Conservation (phyloP, 176 grass and related monocot genomes). For the Aegilops longissima region DNA sequence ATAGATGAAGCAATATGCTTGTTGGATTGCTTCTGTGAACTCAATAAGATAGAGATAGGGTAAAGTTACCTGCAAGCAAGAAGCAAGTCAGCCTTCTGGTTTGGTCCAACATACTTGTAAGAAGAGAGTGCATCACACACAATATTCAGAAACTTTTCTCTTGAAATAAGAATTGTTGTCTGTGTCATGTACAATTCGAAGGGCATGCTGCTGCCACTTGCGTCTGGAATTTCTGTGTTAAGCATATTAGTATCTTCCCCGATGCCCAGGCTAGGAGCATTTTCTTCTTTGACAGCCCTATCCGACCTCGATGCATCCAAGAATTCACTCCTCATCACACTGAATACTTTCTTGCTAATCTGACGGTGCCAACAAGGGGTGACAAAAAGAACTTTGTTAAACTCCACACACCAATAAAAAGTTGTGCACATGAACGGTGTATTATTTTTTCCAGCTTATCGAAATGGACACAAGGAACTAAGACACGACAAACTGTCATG, state of each 20-base stretch:
- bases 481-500: conserved; percentile 15
- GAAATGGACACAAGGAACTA: neutral
- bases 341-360: conserved; percentile 97
- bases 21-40: neutral
- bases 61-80: conserved; percentile 86
- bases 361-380: conserved; percentile 34
- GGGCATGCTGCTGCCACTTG: conserved; percentile 35
- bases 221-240: conserved; percentile 35
- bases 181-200: conserved; percentile 94
- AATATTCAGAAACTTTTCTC: conserved; percentile 66
- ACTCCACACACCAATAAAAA: neutral
- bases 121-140: conserved; percentile 69
- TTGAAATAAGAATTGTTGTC: conserved; percentile 71
- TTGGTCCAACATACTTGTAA: conserved; percentile 89
- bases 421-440: neutral
- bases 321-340: conserved; percentile 62
- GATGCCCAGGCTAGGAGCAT: conserved; percentile 12
- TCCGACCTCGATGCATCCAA: conserved; percentile 41
- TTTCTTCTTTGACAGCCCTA: conserved; percentile 21
- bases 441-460: neutral
- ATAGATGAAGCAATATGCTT: neutral
- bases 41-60: neutral
- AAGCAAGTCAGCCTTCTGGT: conserved; percentile 89
- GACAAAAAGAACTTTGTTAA: neutral
- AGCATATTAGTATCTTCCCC: conserved; percentile 4